Evolutionary conservation across 2,329 filamentous ascomycete species (phyloP), one percentile per base, ranked within the genome.

Genomic region (Hypoxylon sp.): DNA sequence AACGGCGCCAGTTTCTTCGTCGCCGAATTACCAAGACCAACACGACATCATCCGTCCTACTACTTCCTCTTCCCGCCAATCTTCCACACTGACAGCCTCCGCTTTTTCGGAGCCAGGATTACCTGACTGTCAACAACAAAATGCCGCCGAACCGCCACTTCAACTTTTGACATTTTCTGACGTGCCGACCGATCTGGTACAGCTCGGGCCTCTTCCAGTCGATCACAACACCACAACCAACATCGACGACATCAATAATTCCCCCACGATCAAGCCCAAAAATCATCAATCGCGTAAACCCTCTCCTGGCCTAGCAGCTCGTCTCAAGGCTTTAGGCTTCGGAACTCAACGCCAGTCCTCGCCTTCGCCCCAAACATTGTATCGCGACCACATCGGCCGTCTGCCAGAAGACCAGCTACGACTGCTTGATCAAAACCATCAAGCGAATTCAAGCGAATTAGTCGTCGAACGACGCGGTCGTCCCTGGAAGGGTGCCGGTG

Each of bases 341-440:
- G 87, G 87, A 63, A 79, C 80, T 26, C 70, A 79, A 57, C 81
- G 81, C 70, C 81, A 81, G 66, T 74, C 80, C 69, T 76, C 80
- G 46, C 78, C 77, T 47, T 73, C 64, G n/a, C 71, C 80, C 59
- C 74, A 75, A 14, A 72, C 78, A 9, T 71, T 71, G 6, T 75
- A 77, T 55, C 73, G 71, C 78, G 85, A 87, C 55, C 80, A 82
- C 75, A 84, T 93, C 74, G 91, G 91, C 72, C 89, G 91, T 67
- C 88, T 94, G 60, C 85, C 91, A 74, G 89, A 93, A 79, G 84
- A 90, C 71, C 90, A 93, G 74, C 84, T 94, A 64, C 87, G 88
- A 73, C 85, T 89, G 75, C 86, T 94, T 74, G 91, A 94, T 81
- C 84, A 88, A 72, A 87, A 88, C 66, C 90, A 92, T 77, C 86